Evolutionary conservation across 805 yeast genomes (phyloP).

Genomic region (Starmerella apis): DNA sequence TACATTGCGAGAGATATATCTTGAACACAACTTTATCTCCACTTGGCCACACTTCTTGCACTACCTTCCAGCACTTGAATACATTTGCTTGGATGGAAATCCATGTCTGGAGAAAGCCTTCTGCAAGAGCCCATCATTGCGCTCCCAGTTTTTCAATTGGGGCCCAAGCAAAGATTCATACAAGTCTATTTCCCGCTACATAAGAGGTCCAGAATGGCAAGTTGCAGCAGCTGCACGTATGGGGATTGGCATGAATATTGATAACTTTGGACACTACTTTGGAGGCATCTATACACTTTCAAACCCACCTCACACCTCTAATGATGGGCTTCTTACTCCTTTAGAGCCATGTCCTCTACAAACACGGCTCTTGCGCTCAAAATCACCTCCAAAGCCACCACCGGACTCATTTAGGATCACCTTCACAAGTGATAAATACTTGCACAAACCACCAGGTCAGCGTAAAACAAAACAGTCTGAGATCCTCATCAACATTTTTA

Average conservation of each 20-base stretch:
- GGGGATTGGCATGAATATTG: neutral
- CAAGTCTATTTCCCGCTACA: slow-evolving; percentile 5
- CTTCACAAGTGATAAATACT: neutral
- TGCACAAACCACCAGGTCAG: neutral
- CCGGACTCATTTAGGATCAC: neutral
- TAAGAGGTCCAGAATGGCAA: slow-evolving; percentile 21
- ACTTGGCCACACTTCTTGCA: slow-evolving; percentile 22
- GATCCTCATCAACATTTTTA: slow-evolving; percentile 9
- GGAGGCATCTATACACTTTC: slow-evolving; percentile 20
- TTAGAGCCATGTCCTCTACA: slow-evolving; percentile 14
- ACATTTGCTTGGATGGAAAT: slow-evolving; percentile 14
- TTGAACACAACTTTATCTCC: slow-evolving; percentile 17
- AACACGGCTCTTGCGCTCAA: neutral
- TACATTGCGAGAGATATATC: slow-evolving; percentile 4
- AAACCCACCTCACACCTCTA: slow-evolving; percentile 3
- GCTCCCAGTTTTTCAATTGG: slow-evolving; percentile 11
- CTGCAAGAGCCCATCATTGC: slow-evolving; percentile 20
- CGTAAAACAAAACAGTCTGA: neutral
- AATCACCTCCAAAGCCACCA: neutral
- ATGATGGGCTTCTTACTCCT: slow-evolving; percentile 17
- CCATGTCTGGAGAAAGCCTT: slow-evolving; percentile 20
- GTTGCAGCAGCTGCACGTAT: slow-evolving; percentile 13
- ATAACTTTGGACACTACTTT: slow-evolving; percentile 15
- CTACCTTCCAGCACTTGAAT: slow-evolving; percentile 1
- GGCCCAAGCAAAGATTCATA: neutral